Conservation (phyloP, 2,329 filamentous ascomycete genomes). For the Ophiocordyceps camponoti-floridani region DNA sequence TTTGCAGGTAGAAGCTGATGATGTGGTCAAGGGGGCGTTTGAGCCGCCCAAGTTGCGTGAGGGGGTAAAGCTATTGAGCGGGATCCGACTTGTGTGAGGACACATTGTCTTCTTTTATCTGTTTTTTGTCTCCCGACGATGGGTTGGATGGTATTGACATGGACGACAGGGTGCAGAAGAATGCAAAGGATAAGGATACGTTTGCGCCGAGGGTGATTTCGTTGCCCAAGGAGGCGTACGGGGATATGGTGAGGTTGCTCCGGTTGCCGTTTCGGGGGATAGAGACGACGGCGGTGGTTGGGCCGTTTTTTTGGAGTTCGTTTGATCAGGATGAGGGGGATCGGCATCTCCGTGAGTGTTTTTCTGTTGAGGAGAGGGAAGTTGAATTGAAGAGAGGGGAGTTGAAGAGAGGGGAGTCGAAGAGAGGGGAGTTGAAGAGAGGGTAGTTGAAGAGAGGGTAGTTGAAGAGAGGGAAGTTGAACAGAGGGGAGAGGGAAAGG, state of each 20-base stretch:
- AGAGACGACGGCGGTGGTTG: conserved; percentile 39
- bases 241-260: conserved; percentile 35
- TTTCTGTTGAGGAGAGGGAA: too few relatives aligned
- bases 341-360: conserved; percentile 33
- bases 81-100: conserved; percentile 35
- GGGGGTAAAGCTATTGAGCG: conserved; percentile 27
- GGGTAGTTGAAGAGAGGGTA: too few relatives aligned
- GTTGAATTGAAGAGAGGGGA: too few relatives aligned
- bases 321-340: conserved; percentile 38
- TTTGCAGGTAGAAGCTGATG: not conserved
- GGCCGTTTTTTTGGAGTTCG: conserved; percentile 44
- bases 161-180: conserved; percentile 29
- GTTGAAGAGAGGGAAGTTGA: too few relatives aligned
- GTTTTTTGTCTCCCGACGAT: too few relatives aligned
- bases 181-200: conserved; percentile 37
- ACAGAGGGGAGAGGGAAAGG: too few relatives aligned
- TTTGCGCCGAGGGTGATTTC: conserved; percentile 38
- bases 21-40: conserved; percentile 30
- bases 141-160: not conserved
- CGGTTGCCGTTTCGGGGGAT: conserved; percentile 37
- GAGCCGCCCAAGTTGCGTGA: conserved; percentile 20
- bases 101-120: too few relatives aligned
- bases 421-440: too few relatives aligned
- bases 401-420: too few relatives aligned
- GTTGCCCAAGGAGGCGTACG: conserved; percentile 29